Percentiles rank a stretch among this genome's conserved stretches.
These are phyloP conservation scores for Myotisia sp. DNA, from an alignment of 2,329 filamentous ascomycete genomes.

Conservation along the genomic window DNA sequence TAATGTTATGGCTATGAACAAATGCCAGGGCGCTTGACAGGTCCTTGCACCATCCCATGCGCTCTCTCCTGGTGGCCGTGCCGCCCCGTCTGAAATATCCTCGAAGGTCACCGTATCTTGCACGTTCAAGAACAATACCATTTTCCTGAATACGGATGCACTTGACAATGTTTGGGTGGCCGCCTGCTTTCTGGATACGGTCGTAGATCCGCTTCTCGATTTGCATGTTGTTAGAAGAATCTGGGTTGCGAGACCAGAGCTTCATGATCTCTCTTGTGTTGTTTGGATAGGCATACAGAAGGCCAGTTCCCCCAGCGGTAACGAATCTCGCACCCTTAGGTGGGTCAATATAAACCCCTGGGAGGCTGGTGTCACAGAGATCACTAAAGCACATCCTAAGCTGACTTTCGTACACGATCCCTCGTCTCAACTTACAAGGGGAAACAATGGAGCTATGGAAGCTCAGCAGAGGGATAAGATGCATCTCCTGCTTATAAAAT, in stretches of 20 bases:
- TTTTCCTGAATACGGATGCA: not conserved
- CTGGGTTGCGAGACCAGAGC: constrained; percentile 5
- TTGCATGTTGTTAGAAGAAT: constrained; percentile 4
- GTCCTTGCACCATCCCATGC: constrained; percentile 5
- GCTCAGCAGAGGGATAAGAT: no score
- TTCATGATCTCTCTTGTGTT: constrained; percentile 1
- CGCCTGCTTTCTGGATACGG: constrained; percentile 2
- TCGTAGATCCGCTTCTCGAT: constrained; percentile 3
- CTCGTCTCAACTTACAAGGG: no score
- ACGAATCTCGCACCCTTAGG: constrained; percentile 2
- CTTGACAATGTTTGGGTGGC: constrained; percentile 6
- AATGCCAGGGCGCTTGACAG: constrained; percentile 6
- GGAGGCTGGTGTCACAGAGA: not conserved
- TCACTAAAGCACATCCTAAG: constrained; percentile 2
- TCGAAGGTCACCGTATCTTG: constrained; percentile 5
- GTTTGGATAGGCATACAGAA: not conserved
- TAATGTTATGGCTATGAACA: constrained; percentile 3
- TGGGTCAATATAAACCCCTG: constrained; percentile 2
- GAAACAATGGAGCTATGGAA: not conserved
- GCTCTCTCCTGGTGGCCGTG: constrained; percentile 2
- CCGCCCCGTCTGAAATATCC: constrained; percentile 5
- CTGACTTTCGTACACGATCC: not conserved
- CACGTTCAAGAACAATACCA: constrained; percentile 6
- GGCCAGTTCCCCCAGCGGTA: constrained; percentile 2
- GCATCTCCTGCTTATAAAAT: no score